Evolutionary conservation across 345 rosid genomes (phyloP).

Genomic region (Crucihimalaya himalaica): DNA sequence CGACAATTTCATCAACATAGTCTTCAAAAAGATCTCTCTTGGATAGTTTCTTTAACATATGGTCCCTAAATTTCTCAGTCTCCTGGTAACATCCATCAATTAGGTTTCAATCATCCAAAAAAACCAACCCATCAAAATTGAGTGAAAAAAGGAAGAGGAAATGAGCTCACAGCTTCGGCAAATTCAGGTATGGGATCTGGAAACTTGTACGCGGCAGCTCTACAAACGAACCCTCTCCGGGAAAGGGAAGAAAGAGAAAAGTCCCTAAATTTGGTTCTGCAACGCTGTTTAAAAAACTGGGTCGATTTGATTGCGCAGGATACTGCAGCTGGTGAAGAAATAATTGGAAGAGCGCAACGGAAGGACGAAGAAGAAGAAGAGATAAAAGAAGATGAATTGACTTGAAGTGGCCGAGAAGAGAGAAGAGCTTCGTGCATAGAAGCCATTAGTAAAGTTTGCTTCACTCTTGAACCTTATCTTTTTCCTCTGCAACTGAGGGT

Average conservation of each 20-base stretch:
- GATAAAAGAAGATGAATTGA: slow-evolving; percentile 19
- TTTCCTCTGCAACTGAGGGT: slow-evolving; percentile 31
- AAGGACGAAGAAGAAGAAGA: slow-evolving; percentile 40
- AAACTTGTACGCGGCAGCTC: slow-evolving; percentile 74
- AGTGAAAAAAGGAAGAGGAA: neutral
- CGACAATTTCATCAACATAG: slow-evolving; percentile 67
- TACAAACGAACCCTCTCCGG: slow-evolving; percentile 46
- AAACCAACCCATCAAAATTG: neutral
- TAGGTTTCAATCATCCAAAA: neutral
- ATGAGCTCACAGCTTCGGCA: slow-evolving; percentile 64
- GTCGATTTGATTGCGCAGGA: slow-evolving; percentile 2
- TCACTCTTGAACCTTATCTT: slow-evolving; percentile 24
- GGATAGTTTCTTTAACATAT: slow-evolving; percentile 61
- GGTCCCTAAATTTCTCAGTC: slow-evolving; percentile 72
- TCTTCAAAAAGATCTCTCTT: slow-evolving; percentile 66
- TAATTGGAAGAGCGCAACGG: slow-evolving; percentile 21
- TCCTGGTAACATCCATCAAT: slow-evolving; percentile 52
- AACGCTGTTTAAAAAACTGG: slow-evolving; percentile 26
- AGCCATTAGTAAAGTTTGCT: slow-evolving; percentile 40
- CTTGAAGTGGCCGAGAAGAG: slow-evolving; percentile 28
- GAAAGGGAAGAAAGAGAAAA: slow-evolving; percentile 25
- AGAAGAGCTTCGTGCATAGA: slow-evolving; percentile 41
- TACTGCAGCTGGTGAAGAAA: slow-evolving; percentile 25
- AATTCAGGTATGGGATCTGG: slow-evolving; percentile 94
- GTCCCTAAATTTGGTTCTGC: slow-evolving; percentile 22